Conservation (phyloP, 2,329 filamentous ascomycete genomes). For the Xylariales sp. region DNA sequence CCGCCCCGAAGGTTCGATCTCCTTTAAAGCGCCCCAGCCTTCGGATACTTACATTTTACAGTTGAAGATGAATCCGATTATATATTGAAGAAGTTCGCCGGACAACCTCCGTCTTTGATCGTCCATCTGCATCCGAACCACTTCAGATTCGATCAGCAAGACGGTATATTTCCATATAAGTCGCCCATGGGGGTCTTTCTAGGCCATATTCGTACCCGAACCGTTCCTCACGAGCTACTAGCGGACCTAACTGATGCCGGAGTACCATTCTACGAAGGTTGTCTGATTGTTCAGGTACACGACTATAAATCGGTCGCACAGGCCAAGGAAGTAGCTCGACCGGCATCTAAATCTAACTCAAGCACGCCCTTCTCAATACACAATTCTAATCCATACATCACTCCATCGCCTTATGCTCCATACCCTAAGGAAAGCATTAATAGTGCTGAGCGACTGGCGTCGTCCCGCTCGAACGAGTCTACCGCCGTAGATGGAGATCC, state of each 20-base stretch:
- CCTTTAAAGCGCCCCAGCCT: background rate
- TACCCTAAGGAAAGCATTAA: constrained; percentile 69
- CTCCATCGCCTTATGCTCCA: constrained; percentile 85
- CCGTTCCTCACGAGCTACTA: constrained; percentile 89
- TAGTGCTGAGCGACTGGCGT: constrained; percentile 41
- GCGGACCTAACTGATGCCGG: constrained; percentile 77
- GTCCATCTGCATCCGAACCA: constrained; percentile 87
- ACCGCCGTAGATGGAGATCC: constrained; percentile 57
- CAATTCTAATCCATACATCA: constrained; percentile 90
- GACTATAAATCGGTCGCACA: constrained; percentile 79
- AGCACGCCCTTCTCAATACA: constrained; percentile 84
- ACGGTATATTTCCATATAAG: constrained; percentile 90
- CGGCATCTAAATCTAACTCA: constrained; percentile 68
- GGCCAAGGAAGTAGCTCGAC: constrained; percentile 68
- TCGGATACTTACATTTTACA: constrained; percentile 51
- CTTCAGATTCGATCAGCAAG: constrained; percentile 93
- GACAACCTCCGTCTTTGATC: constrained; percentile 83
- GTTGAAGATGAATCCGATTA: constrained; percentile 76
- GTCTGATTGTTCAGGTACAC: constrained; percentile 93
- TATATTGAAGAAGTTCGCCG: constrained; percentile 83
- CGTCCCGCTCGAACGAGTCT: constrained; percentile 49
- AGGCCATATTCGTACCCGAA: constrained; percentile 79
- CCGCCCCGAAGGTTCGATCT: constrained; percentile 63
- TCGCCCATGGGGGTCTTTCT: constrained; percentile 88
- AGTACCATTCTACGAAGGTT: constrained; percentile 91